phyloP scores from a whole-genome alignment of 2,329 filamentous ascomycete genomes.

The Fusarium decemcellulare region DNA sequence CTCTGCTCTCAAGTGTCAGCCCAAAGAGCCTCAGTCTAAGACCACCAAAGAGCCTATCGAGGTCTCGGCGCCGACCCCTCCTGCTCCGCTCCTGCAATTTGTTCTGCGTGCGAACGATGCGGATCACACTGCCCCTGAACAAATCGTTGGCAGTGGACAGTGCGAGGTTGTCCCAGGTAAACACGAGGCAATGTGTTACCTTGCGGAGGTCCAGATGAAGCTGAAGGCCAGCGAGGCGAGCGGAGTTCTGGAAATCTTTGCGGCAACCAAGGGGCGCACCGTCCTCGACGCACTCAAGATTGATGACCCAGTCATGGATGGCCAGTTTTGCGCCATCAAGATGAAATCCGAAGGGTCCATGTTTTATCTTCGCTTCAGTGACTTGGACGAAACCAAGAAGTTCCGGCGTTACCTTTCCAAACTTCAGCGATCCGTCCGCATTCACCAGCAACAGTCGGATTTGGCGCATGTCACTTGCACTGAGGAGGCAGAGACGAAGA shows the following conservation, averaged over 20 bases:
- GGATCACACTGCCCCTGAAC: constrained; percentile 13
- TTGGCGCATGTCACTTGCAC: not conserved
- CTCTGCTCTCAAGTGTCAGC: too few relatives aligned
- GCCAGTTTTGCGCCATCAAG: constrained; percentile 40
- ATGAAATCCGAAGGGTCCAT: not conserved
- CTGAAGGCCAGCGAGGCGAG: constrained; percentile 23
- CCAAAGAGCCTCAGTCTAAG: not conserved
- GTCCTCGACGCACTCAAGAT: constrained; percentile 43
- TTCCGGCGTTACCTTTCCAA: constrained; percentile 24
- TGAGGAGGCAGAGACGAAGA: not conserved
- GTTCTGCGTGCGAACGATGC: not conserved
- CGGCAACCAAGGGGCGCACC: constrained; percentile 16
- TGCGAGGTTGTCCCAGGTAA: constrained; percentile 34
- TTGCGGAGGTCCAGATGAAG: constrained; percentile 34
- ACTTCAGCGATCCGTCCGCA: constrained; percentile 18
- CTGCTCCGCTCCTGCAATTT: not conserved
- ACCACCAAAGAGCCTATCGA: not conserved
- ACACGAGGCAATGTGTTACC: constrained; percentile 15
- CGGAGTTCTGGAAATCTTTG: constrained; percentile 38
- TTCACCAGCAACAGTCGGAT: not conserved
- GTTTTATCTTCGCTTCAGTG: constrained; percentile 39
- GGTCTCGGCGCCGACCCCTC: not conserved
- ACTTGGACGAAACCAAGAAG: constrained; percentile 23
- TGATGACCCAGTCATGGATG: constrained; percentile 30
- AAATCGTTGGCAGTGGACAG: constrained; percentile 31